phyloP scores from a whole-genome alignment of 805 yeast genomes.

The Sungouiella thailandica region DNA sequence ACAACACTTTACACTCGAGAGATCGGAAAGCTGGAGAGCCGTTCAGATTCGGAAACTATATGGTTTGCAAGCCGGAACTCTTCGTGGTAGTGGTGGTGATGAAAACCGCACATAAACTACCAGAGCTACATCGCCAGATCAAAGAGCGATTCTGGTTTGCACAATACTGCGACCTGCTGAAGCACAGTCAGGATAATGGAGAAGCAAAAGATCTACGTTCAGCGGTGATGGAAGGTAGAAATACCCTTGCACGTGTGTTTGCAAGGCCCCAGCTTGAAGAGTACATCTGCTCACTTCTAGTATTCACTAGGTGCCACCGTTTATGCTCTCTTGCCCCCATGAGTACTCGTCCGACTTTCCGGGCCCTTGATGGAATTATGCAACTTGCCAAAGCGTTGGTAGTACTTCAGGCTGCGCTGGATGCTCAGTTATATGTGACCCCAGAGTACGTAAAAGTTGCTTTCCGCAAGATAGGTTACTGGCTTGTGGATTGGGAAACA shows the following conservation, averaged over 20 bases:
- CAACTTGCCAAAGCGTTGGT: slow-evolving; percentile 25
- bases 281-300: slow-evolving; percentile 34
- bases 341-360: slow-evolving; percentile 29
- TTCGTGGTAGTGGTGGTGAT: slow-evolving; percentile 10
- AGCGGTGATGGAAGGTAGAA: slow-evolving; percentile 3
- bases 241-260: slow-evolving; percentile 12
- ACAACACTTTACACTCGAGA: slow-evolving; percentile 8
- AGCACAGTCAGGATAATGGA: too few species aligned
- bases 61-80: slow-evolving; percentile 7
- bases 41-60: slow-evolving; percentile 6
- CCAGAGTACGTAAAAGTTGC: slow-evolving; percentile 37
- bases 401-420: slow-evolving; percentile 11
- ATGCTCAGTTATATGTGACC: slow-evolving; percentile 22
- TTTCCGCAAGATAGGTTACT: slow-evolving; percentile 34
- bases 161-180: slow-evolving; percentile 1
- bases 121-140: slow-evolving; percentile 10
- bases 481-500: slow-evolving; percentile 41
- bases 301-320: slow-evolving; percentile 34
- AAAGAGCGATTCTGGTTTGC: slow-evolving; percentile 16
- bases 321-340: slow-evolving; percentile 35
- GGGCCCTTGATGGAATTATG: slow-evolving; percentile 25
- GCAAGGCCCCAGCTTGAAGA: slow-evolving; percentile 32
- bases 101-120: slow-evolving; percentile 2
- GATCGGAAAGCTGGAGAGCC: slow-evolving; percentile 3
- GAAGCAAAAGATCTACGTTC: too few species aligned